These are phyloP conservation scores for Salicornia ramosissima DNA, from an alignment of 148 eudicot genomes.

Conservation along the genomic window DNA sequence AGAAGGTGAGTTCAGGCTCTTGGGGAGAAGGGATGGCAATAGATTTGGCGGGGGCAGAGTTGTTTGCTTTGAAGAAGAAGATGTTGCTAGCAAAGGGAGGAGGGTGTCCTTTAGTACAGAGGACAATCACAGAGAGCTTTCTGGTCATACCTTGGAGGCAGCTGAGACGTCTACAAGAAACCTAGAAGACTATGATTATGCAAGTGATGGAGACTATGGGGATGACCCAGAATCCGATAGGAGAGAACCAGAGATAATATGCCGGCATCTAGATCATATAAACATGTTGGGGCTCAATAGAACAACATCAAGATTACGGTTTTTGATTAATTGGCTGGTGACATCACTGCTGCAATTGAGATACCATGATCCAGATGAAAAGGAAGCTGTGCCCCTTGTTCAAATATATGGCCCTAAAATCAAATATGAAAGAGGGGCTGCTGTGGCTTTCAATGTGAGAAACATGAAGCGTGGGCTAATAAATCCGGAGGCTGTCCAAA, in stretches of 20 bases:
- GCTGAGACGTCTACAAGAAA: slow-evolving; percentile 53
- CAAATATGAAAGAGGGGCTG: slow-evolving; percentile 89
- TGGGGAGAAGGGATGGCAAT: slow-evolving; percentile 78
- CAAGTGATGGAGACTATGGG: slow-evolving; percentile 62
- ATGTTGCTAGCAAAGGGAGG: slow-evolving; percentile 53
- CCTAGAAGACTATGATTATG: slow-evolving; percentile 53
- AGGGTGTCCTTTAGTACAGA: slow-evolving; percentile 75
- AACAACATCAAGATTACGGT: slow-evolving; percentile 74
- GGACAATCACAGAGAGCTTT: slow-evolving; percentile 42
- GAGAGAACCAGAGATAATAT: slow-evolving; percentile 77
- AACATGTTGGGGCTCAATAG: slow-evolving; percentile 89
- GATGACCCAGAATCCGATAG: slow-evolving; percentile 56
- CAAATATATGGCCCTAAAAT: slow-evolving; percentile 96
- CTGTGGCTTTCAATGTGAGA: slow-evolving; percentile 89
- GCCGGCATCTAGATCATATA: slow-evolving; percentile 89
- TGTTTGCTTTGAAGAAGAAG: slow-evolving; percentile 65
- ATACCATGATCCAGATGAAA: slow-evolving; percentile 45
- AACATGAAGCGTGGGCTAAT: slow-evolving; percentile 57
- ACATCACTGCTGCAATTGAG: slow-evolving; percentile 78
- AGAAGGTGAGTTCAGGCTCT: slow-evolving; percentile 86
- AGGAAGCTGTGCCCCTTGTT: slow-evolving; percentile 42
- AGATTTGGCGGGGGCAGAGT: slow-evolving; percentile 56
- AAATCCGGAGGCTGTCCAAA: slow-evolving; percentile 76
- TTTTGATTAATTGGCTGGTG: slow-evolving; percentile 88
- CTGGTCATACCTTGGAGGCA: slow-evolving; percentile 43